phyloP scores from a whole-genome alignment of 2,329 filamentous ascomycete genomes.

The Zelopaecilomyces penicillatus region DNA sequence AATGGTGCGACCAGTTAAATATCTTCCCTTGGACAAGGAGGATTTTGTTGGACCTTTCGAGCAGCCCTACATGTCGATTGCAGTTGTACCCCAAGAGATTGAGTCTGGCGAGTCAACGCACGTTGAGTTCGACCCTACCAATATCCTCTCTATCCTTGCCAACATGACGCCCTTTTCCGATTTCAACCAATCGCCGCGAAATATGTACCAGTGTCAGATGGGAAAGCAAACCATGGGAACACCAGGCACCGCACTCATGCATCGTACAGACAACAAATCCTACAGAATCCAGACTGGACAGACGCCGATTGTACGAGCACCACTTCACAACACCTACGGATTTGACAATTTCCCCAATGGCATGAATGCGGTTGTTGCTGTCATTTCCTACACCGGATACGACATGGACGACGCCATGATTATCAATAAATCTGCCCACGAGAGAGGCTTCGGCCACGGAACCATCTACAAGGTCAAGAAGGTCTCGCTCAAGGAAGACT shows the following conservation, averaged over 20 bases:
- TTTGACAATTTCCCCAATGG: constrained; percentile 98
- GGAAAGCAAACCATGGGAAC: constrained; percentile 99
- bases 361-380: constrained; percentile 88
- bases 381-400: constrained; percentile 97
- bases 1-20: constrained; percentile 89
- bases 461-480: constrained; percentile 98
- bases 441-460: constrained; percentile 90
- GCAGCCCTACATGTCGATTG: constrained; percentile 97
- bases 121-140: constrained; percentile 88
- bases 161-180: constrained; percentile 99
- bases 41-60: constrained; percentile 91
- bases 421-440: constrained; percentile 92
- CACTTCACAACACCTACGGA: constrained; percentile 90
- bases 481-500: constrained; percentile 74
- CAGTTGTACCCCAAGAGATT: constrained; percentile 80
- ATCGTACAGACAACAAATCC: constrained; percentile 94
- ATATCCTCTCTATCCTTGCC: constrained; percentile 93
- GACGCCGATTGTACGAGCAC: constrained; percentile 84
- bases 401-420: constrained; percentile 99
- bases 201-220: constrained; percentile 99
- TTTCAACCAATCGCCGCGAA: constrained; percentile 96
- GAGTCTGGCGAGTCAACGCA: constrained; percentile 84
- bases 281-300: constrained; percentile 94
- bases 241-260: constrained; percentile 71
- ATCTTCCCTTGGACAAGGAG: constrained; percentile 74